Conservation (phyloP, 192 early-diverging fungal species). For the Backusella tarrabulga region DNA sequence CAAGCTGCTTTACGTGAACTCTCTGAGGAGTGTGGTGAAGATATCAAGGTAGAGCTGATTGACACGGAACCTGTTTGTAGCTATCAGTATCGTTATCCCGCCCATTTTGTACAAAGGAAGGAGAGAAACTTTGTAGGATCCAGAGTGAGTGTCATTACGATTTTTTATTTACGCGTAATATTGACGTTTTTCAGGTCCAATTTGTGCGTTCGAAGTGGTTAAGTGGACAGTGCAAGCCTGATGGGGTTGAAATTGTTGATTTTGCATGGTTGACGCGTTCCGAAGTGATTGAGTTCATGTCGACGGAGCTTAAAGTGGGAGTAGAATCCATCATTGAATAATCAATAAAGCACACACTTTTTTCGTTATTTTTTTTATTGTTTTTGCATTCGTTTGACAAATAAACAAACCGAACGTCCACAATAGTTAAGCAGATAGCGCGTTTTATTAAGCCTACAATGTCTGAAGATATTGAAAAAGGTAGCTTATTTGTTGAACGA, state of each 20-base stretch:
- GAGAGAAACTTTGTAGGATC: slow-evolving; percentile 13
- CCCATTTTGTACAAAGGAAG: slow-evolving; percentile 3
- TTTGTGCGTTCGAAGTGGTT: slow-evolving; percentile 60
- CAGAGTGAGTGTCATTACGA: not conserved
- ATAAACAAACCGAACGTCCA: not conserved
- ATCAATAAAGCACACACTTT: slow-evolving; percentile 24
- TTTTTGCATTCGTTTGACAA: not conserved
- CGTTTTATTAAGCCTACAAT: not conserved
- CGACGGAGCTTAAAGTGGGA: slow-evolving; percentile 46
- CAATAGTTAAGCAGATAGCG: not conserved
- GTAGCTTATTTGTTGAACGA: not conserved
- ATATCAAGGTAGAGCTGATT: slow-evolving; percentile 77
- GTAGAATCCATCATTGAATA: slow-evolving; percentile 54
- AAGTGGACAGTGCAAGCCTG: slow-evolving; percentile 65
- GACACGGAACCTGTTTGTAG: slow-evolving; percentile 71
- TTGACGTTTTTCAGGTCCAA: not conserved
- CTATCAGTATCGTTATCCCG: slow-evolving; percentile 36
- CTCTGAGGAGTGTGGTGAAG: slow-evolving; percentile 64
- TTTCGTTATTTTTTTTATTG: not conserved
- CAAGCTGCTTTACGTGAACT: slow-evolving; percentile 73
- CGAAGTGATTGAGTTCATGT: slow-evolving; percentile 56
- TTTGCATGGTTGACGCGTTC: slow-evolving; percentile 77
- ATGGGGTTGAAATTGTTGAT: slow-evolving; percentile 57
- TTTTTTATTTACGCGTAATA: not conserved
- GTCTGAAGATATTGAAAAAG: not conserved